Evolutionary conservation across 78 protist species (phyloP).

Genomic region (Protostelium mycophagum): DNA sequence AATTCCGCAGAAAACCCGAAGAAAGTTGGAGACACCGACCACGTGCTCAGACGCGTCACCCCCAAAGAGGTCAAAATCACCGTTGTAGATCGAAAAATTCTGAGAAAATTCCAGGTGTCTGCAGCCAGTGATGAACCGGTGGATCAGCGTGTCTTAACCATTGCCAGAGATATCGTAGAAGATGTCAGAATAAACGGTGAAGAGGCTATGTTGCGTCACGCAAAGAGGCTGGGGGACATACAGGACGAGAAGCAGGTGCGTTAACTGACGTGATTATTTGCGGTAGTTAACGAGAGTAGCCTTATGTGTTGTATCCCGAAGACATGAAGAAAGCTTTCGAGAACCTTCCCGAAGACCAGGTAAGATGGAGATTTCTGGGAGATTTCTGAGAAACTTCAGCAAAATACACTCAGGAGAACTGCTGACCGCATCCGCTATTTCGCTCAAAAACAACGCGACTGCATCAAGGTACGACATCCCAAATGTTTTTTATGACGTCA

Average conservation of each 20-base stretch:
- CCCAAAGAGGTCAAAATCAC: no score
- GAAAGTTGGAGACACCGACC: background rate
- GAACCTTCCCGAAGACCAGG: background rate
- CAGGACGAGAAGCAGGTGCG: background rate
- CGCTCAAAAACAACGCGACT: conserved; percentile 15
- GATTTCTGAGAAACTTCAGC: no score
- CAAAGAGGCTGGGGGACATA: conserved; percentile 16
- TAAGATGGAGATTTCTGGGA: no score
- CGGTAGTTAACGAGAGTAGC: background rate
- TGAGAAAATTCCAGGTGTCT: no score
- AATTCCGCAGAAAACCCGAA: background rate
- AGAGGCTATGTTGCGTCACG: background rate
- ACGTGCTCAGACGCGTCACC: background rate
- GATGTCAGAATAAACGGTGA: conserved; percentile 22
- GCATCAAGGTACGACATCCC: background rate
- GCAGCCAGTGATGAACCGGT: conserved; percentile 20
- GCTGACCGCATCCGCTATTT: conserved; percentile 21
- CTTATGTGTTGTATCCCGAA: background rate
- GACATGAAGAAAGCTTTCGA: conserved; percentile 32
- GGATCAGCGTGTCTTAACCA: conserved; percentile 4
- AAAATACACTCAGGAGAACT: conserved; percentile 2
- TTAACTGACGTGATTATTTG: background rate
- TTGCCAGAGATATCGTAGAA: conserved; percentile 8
- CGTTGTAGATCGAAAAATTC: no score
- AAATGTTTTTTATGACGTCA: no score